Evolutionary conservation across 768 basidiomycete species (phyloP).

Genomic region (Daedalea quercina): DNA sequence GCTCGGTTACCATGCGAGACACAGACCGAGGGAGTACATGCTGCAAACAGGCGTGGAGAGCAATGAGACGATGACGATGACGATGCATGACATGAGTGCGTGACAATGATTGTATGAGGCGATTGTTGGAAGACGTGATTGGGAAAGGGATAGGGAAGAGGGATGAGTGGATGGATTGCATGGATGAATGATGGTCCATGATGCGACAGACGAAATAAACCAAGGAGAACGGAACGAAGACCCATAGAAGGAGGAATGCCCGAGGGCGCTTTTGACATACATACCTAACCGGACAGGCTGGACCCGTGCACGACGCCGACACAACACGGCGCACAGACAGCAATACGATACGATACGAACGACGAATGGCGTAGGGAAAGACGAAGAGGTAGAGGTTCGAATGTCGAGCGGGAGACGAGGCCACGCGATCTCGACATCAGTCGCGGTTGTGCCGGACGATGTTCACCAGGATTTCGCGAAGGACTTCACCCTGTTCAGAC

Average conservation of each 20-base stretch:
- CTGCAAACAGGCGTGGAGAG: slow-evolving; percentile 6
- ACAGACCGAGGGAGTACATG: slow-evolving; percentile 8
- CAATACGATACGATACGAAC: too few relatives aligned
- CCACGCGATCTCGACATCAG: not conserved
- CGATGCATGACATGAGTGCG: slow-evolving; percentile 12
- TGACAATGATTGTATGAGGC: not conserved
- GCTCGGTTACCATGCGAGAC: slow-evolving; percentile 10
- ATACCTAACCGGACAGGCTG: slow-evolving; percentile 6
- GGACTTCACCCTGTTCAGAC: not conserved
- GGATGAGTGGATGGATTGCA: slow-evolving; percentile 16
- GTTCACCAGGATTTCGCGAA: not conserved
- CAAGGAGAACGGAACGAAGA: slow-evolving; percentile 12
- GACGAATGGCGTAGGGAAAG: too few relatives aligned
- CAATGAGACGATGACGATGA: slow-evolving; percentile 9
- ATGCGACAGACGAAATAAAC: slow-evolving; percentile 15
- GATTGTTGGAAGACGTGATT: not conserved
- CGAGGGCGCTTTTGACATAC: slow-evolving; percentile 13
- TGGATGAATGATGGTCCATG: slow-evolving; percentile 16
- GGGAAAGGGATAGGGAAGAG: slow-evolving; percentile 1
- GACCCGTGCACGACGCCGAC: too few relatives aligned
- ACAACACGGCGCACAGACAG: too few relatives aligned
- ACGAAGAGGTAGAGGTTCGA: too few relatives aligned
- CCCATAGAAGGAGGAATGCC: slow-evolving; percentile 1
- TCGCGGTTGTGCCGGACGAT: not conserved
- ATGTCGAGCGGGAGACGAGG: not conserved